A percentile compares a stretch with the other conserved stretches of the same genome.
These are phyloP conservation scores for Sugiyamaella xylanicola DNA, from an alignment of 1,139 yeast genomes.

Conservation along the genomic window DNA sequence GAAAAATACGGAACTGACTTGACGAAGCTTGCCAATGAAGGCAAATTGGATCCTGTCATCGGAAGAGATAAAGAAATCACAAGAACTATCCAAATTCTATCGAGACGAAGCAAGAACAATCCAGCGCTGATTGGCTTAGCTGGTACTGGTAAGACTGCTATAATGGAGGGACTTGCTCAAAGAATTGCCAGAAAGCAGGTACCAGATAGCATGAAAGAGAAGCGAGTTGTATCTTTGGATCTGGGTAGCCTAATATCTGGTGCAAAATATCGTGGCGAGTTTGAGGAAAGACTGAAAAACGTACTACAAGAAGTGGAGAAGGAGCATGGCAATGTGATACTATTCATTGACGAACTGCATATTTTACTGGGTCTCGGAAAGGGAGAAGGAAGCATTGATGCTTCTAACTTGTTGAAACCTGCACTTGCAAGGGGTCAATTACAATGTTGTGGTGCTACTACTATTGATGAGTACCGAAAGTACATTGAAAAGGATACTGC, in stretches of 20 bases:
- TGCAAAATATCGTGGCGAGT: conserved; percentile 93
- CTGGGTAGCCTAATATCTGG: conserved; percentile 90
- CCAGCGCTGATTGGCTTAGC: conserved; percentile 95
- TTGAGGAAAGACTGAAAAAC: conserved; percentile 83
- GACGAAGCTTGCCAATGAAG: conserved; percentile 82
- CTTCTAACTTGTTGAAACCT: conserved; percentile 89
- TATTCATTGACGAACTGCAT: conserved; percentile 92
- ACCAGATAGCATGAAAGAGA: conserved; percentile 88
- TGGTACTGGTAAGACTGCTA: conserved; percentile 97
- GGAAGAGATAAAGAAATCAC: conserved; percentile 96
- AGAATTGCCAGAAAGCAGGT: conserved; percentile 88
- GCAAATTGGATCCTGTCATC: conserved; percentile 93
- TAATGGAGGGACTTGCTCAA: conserved; percentile 95
- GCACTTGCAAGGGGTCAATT: conserved; percentile 91
- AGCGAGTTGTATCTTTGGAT: conserved; percentile 80
- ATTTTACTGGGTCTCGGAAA: conserved; percentile 90
- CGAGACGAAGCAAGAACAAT: conserved; percentile 90
- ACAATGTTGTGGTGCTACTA: conserved; percentile 96
- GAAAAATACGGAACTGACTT: conserved; percentile 83
- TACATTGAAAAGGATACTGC: conserved; percentile 94
- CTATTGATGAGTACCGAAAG: conserved; percentile 81
- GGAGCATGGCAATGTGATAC: conserved; percentile 72
- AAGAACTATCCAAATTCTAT: conserved; percentile 86
- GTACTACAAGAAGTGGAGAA: conserved; percentile 88
- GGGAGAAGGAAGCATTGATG: conserved; percentile 95